A percentile compares a stretch with the other conserved stretches of the same genome.
Conservation (phyloP, 2,329 filamentous ascomycete species). For the Sporothrix pallida region DNA sequence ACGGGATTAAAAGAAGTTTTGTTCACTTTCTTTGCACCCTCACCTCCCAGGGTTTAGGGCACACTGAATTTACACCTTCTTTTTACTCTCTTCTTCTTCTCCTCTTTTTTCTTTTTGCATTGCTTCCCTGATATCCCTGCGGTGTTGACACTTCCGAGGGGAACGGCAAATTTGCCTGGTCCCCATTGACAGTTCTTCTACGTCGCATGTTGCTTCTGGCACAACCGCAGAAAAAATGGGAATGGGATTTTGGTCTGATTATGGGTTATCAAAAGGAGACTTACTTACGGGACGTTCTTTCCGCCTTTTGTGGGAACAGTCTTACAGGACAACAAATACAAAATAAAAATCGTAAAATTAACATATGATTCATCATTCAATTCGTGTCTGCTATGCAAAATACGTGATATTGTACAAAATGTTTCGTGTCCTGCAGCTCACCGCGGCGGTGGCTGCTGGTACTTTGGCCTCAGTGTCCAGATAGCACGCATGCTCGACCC, state of each 20-base stretch:
- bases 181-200: slow-evolving; percentile 58
- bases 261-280: background rate
- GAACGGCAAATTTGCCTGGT: slow-evolving; percentile 72
- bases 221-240: slow-evolving; percentile 43
- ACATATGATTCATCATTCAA: background rate
- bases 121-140: slow-evolving; percentile 48
- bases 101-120: background rate
- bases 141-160: slow-evolving; percentile 74
- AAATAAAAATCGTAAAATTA: slow-evolving; percentile 30
- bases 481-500: slow-evolving; percentile 60
- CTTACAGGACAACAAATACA: background rate
- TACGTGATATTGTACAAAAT: background rate
- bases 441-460: slow-evolving; percentile 36
- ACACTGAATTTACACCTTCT: slow-evolving; percentile 23
- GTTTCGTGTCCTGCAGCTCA: background rate
- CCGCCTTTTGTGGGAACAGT: background rate
- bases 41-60: slow-evolving; percentile 25
- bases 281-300: too few species aligned
- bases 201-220: slow-evolving; percentile 56
- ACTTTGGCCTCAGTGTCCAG: slow-evolving; percentile 56
- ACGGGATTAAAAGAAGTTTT: slow-evolving; percentile 1
- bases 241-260: slow-evolving; percentile 26
- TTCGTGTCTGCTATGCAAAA: background rate
- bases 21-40: slow-evolving; percentile 5
- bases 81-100: background rate